These are phyloP conservation scores for Ceratobasidium sp. DNA, from an alignment of 1,284 basidiomycete species.

Conservation along the genomic window DNA sequence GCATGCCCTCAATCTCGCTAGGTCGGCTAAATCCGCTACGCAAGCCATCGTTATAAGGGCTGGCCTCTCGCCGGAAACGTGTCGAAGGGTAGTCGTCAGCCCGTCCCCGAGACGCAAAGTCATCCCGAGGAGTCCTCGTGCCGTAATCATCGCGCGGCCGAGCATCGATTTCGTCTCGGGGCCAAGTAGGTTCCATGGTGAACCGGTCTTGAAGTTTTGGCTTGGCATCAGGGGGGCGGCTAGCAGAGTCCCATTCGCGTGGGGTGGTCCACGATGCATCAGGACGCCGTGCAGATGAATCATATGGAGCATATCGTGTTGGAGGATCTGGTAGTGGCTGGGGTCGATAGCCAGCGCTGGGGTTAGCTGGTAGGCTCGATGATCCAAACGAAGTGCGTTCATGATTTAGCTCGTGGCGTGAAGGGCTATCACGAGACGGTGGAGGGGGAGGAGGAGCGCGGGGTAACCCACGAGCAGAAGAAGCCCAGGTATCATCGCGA, in stretches of 20 bases:
- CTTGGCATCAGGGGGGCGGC: conserved; percentile 9
- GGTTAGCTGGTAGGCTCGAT: conserved; percentile 15
- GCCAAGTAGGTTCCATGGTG: conserved; percentile 16
- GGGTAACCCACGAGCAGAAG: conserved; percentile 5
- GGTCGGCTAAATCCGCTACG: conserved; percentile 25
- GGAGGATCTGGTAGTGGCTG: conserved; percentile 5
- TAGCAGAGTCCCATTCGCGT: conserved; percentile 19
- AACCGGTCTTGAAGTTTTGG: conserved; percentile 37
- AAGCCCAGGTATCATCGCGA: conserved; percentile 13
- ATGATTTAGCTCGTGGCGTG: neutral
- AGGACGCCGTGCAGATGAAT: neutral
- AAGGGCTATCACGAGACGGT: conserved; percentile 26
- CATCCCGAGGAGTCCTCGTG: neutral
- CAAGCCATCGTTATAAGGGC: conserved; percentile 27
- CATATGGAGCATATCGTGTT: conserved; percentile 21
- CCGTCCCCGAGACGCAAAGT: conserved; percentile 5
- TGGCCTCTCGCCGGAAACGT: conserved; percentile 19
- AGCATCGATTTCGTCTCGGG: conserved; percentile 1
- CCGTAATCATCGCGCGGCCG: neutral
- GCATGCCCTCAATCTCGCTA: conserved; percentile 17
- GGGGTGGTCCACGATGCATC: conserved; percentile 10
- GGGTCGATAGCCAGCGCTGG: conserved; percentile 31
- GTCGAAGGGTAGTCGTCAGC: neutral
- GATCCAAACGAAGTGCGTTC: conserved; percentile 31
- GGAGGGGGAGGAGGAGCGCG: neutral